Base-by-base conservation (phyloP, 1,139 yeast genomes). In the Taphrina flavorubra region DNA sequence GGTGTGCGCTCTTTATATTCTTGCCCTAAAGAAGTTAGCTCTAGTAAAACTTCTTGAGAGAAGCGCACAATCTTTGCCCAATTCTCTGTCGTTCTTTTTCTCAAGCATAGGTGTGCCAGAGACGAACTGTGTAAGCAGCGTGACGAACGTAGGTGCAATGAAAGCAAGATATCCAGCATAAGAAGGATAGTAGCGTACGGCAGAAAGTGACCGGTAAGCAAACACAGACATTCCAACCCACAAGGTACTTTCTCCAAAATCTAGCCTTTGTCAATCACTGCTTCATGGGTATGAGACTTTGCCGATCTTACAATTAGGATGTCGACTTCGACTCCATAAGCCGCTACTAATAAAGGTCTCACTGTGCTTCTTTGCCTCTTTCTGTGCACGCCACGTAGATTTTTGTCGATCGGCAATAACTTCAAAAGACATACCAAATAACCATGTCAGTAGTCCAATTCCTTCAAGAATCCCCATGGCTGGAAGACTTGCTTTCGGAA, bases 41-140 rank as follows among this genome's bases (percentile, higher is more conserved):
- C 31, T 20, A 10, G 53, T 11, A 11, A 34, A 11, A 6, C 8
- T 8, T n/a, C 13, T 20, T 18, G 36, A 49, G 20, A 6, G 13
- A 14, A 6, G 13, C 61, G 14, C 44, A 42, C 67, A 63, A 11
- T 53, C 61, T 42, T 40, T 14, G 18, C 67, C 67, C 13, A 44
- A 42, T 49, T 63, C 59, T 18, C 44, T 44, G 25, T 63, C 67
- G 36, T 56, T 57, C 67, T 63, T 63, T n/a, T 63, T 53, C 51
- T 63, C 67, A 13, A 63, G 61, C 67, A 63, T 63, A 13, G 67
- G 67, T 40, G 59, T 57, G 31, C 67, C 67, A 13, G 67, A 63
- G n/a, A 63, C 67, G 47, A 42, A 44, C 6, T 57, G 67, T 16
- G 67, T 63, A 36, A 63, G 49, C 51, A 53, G 56, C 16, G 67